A percentile compares a stretch with the other conserved stretches of the same genome.
These are phyloP conservation scores for Cucumis melo DNA, from an alignment of 306 rosid genomes.

Conservation along the genomic window DNA sequence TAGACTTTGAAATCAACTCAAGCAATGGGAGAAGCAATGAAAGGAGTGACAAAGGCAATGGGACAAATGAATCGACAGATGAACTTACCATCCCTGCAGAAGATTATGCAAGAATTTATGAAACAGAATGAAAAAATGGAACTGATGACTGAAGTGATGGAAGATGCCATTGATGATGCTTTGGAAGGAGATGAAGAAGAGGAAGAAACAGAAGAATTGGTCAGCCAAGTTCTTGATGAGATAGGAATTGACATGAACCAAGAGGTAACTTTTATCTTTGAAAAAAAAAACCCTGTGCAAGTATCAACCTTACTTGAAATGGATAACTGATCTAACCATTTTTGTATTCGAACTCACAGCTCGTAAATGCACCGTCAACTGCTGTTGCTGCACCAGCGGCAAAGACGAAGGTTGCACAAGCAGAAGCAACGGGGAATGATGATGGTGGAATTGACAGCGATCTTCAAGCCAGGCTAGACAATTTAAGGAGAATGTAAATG, in stretches of 20 bases:
- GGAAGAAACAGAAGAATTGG: conserved; percentile 85
- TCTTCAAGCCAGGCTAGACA: conserved; percentile 85
- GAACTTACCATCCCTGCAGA: conserved; percentile 90
- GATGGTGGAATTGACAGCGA: conserved; percentile 82
- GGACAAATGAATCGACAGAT: conserved; percentile 95
- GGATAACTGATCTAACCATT: background rate
- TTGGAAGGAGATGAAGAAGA: conserved; percentile 97
- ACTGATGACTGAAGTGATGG: conserved; percentile 73
- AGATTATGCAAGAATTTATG: conserved; percentile 91
- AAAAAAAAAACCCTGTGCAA: background rate
- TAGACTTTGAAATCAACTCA: conserved; percentile 91
- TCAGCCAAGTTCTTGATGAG: conserved; percentile 91
- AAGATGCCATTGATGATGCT: conserved; percentile 92
- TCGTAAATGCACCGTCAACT: conserved; percentile 75
- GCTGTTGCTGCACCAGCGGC: conserved; percentile 75
- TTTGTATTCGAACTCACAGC: conserved; percentile 27
- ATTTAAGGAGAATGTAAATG: conserved; percentile 54
- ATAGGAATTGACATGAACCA: conserved; percentile 77
- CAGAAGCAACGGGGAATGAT: conserved; percentile 47
- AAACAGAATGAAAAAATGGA: conserved; percentile 94
- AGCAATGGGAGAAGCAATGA: conserved; percentile 99
- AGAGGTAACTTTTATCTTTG: conserved; percentile 38
- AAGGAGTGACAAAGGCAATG: conserved; percentile 98
- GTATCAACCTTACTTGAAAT: background rate
- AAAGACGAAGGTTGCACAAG: conserved; percentile 61